phyloP scores from a whole-genome alignment of 1,139 yeast species.

The Taphrina communis region DNA sequence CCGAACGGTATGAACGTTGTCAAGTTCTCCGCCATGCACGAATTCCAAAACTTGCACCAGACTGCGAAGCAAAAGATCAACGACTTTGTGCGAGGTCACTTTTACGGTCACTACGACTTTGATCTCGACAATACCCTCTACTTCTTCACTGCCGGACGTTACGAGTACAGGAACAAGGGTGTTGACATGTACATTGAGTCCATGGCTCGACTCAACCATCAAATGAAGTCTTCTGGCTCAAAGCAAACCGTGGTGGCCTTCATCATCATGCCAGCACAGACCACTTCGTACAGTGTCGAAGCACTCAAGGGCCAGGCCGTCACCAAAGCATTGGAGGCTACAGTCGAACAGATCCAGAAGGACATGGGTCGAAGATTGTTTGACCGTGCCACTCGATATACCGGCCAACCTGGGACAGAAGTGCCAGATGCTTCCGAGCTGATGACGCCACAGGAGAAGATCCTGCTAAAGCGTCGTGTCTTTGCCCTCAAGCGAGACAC shows the following conservation, averaged over 20 bases:
- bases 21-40: slow-evolving; percentile 96
- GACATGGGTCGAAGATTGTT: slow-evolving; percentile 85
- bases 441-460: slow-evolving; percentile 86
- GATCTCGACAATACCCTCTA: slow-evolving; percentile 91
- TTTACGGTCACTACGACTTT: slow-evolving; percentile 94
- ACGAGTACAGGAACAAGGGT: slow-evolving; percentile 95
- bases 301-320: slow-evolving; percentile 97
- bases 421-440: slow-evolving; percentile 76
- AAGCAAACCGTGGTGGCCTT: slow-evolving; percentile 96
- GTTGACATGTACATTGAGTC: slow-evolving; percentile 94
- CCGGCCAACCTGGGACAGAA: slow-evolving; percentile 63
- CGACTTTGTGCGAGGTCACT: slow-evolving; percentile 95
- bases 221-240: slow-evolving; percentile 78
- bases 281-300: slow-evolving; percentile 92
- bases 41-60: slow-evolving; percentile 95
- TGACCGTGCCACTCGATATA: slow-evolving; percentile 86
- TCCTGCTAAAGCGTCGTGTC: slow-evolving; percentile 86
- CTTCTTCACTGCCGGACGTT: slow-evolving; percentile 95
- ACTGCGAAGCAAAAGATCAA: slow-evolving; percentile 87
- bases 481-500: slow-evolving; percentile 88
- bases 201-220: slow-evolving; percentile 89
- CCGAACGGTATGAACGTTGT: slow-evolving; percentile 97
- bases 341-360: slow-evolving; percentile 86
- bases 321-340: slow-evolving; percentile 83
- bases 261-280: slow-evolving; percentile 96